These are phyloP conservation scores for Podila clonocystis DNA, from an alignment of 192 early-diverging fungal genomes.

Conservation along the genomic window DNA sequence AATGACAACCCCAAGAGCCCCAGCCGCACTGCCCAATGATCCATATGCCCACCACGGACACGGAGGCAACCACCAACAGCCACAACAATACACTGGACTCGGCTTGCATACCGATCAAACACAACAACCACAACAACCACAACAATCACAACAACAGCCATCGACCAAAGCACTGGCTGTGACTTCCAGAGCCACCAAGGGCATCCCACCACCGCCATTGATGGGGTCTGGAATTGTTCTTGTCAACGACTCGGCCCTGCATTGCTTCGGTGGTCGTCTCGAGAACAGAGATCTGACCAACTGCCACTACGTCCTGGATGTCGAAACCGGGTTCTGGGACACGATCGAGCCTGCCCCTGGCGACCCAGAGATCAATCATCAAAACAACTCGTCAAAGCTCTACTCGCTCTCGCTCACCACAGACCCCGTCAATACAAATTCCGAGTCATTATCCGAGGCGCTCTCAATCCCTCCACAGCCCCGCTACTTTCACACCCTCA, in stretches of 20 bases:
- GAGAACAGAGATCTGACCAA: slow-evolving; percentile 38
- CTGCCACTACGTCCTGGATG: slow-evolving; percentile 39
- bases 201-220: slow-evolving; percentile 29
- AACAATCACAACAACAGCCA: slow-evolving; percentile 25
- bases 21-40: too few species aligned
- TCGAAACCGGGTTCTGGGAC: slow-evolving; percentile 38
- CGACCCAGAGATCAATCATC: neutral
- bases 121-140: slow-evolving; percentile 7
- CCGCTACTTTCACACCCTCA: slow-evolving; percentile 48
- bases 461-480: slow-evolving; percentile 32
- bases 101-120: neutral
- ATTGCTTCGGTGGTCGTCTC: slow-evolving; percentile 42
- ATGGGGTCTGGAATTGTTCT: slow-evolving; percentile 44
- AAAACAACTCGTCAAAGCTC: slow-evolving; percentile 15
- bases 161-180: slow-evolving; percentile 37
- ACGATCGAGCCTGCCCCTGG: slow-evolving; percentile 13
- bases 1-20: too few species aligned
- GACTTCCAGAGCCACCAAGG: slow-evolving; percentile 25
- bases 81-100: too few species aligned
- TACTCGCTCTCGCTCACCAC: slow-evolving; percentile 45
- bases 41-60: neutral
- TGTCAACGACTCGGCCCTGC: slow-evolving; percentile 33
- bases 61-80: neutral
- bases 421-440: slow-evolving; percentile 41
- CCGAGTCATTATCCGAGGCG: slow-evolving; percentile 30